A percentile compares a stretch with the other conserved stretches of the same genome.
These are phyloP conservation scores for Fistulifera pelliculosa DNA, from an alignment of 108 stramenopile genomes.

Conservation along the genomic window DNA sequence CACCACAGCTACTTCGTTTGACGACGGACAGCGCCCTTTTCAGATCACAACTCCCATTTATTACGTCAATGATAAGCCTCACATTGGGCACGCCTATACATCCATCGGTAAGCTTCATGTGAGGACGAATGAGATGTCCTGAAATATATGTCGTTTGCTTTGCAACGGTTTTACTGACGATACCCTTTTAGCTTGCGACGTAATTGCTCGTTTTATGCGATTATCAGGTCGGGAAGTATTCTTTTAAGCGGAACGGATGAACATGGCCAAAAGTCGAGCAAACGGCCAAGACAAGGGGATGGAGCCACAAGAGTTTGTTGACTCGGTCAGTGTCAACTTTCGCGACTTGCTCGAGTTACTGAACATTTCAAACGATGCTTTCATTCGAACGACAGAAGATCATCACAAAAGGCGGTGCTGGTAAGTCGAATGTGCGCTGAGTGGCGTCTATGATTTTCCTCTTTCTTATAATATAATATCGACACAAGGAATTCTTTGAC, in stretches of 20 bases:
- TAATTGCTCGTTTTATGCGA: conserved; percentile 93
- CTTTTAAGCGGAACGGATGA: conserved; percentile 97
- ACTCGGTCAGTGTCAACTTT: conserved; percentile 70
- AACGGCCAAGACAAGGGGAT: conserved; percentile 64
- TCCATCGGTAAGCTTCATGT: conserved; percentile 34
- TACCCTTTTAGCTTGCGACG: conserved; percentile 79
- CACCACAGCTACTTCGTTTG: conserved; percentile 42
- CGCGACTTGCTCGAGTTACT: conserved; percentile 71
- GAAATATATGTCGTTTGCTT: too few relatives aligned
- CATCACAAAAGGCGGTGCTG: conserved; percentile 75
- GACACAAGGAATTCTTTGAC: conserved; percentile 55
- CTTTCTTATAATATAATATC: conserved; percentile 24
- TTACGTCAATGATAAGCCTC: conserved; percentile 97
- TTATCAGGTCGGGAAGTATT: conserved; percentile 81
- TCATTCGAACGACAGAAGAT: conserved; percentile 88
- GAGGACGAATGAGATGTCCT: too few relatives aligned
- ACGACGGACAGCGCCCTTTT: conserved; percentile 73
- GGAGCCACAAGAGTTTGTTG: conserved; percentile 77
- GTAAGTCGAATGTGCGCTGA: conserved; percentile 24
- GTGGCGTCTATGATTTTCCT: too few relatives aligned
- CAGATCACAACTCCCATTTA: conserved; percentile 97
- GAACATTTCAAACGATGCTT: conserved; percentile 78
- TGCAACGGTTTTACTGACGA: too few relatives aligned
- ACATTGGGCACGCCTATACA: conserved; percentile 99
- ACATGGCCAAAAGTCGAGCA: conserved; percentile 95